phyloP scores from a whole-genome alignment of 202 grass and related monocot species.

The Musa balbisiana region DNA sequence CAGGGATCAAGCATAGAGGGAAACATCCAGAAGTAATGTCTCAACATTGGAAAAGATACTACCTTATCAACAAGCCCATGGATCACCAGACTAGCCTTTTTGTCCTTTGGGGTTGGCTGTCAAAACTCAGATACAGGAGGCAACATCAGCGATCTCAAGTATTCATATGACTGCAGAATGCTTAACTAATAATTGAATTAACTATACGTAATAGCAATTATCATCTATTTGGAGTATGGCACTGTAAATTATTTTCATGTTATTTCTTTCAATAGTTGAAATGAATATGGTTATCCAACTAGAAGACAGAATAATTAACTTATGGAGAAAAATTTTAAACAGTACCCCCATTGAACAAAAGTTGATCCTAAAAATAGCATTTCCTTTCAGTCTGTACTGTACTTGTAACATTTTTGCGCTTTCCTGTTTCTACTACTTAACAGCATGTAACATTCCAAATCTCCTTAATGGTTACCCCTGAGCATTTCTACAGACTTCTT shows the following conservation, averaged over 20 bases:
- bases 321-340: no score
- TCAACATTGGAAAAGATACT: constrained; percentile 19
- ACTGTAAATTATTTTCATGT: not conserved
- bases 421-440: no score
- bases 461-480: no score
- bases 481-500: no score
- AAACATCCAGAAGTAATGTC: constrained; percentile 24
- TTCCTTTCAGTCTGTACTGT: no score
- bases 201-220: not conserved
- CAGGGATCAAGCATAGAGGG: not conserved
- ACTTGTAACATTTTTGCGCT: no score
- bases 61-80: constrained; percentile 95
- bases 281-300: not conserved
- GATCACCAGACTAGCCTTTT: constrained; percentile 91
- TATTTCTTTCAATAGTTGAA: not conserved
- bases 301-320: not conserved
- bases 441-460: no score
- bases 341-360: no score
- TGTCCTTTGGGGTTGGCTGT: constrained; percentile 88
- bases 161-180: not conserved
- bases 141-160: not conserved
- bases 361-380: no score
- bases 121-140: constrained; percentile 21
- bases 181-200: not conserved
- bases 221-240: not conserved